Evolutionary conservation across 2,329 filamentous ascomycete genomes (phyloP).

Genomic region (Pestalotiopsis sp.): DNA sequence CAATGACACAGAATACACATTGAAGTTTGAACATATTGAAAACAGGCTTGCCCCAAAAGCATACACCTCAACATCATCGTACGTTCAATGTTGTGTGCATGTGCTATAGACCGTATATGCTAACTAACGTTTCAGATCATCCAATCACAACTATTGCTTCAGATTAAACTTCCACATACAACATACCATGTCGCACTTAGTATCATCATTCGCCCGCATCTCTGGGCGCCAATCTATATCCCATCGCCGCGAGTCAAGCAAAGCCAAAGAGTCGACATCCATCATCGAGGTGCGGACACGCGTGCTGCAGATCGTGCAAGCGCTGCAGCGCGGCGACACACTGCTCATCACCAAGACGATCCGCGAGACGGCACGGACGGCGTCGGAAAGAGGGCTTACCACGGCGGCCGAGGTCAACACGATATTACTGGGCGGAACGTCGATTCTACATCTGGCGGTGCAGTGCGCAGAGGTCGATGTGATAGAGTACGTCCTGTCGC

Average conservation of each 20-base stretch:
- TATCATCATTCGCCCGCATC: neutral
- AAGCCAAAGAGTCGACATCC: neutral
- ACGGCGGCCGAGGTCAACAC: neutral
- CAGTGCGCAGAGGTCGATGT: constrained; percentile 4
- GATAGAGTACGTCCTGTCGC: neutral
- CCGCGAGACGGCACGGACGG: neutral
- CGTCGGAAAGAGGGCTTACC: neutral
- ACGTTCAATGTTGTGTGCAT: neutral
- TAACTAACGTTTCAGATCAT: neutral
- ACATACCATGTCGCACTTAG: neutral
- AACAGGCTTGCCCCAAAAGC: neutral
- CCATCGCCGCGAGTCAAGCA: neutral
- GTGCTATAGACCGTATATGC: neutral
- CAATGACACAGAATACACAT: neutral
- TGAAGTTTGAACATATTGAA: neutral
- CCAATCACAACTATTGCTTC: neutral
- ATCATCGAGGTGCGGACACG: constrained; percentile 1
- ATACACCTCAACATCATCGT: neutral
- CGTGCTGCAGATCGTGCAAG: neutral
- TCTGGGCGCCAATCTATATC: neutral
- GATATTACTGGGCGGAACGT: neutral
- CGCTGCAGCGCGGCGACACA: neutral
- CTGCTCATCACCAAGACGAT: neutral
- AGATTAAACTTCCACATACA: neutral
- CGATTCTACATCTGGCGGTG: neutral